Percentiles rank a stretch among this genome's conserved stretches.
Conservation (phyloP, 257 asterid species). For the Datura wrightii region DNA sequence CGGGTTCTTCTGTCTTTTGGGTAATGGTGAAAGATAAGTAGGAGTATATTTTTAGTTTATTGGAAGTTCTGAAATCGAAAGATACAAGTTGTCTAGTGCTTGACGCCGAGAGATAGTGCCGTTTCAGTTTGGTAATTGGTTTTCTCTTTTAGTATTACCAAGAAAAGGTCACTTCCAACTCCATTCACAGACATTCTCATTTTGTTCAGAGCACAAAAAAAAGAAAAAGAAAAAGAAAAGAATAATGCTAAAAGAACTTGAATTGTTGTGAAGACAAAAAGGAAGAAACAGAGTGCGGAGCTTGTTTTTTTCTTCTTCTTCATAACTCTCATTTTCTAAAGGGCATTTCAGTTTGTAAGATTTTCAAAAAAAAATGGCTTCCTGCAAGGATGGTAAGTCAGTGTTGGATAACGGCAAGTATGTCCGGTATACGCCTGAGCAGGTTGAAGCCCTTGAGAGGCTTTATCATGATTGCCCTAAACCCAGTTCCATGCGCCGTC, state of each 20-base stretch:
- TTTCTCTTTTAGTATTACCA: constrained; percentile 35
- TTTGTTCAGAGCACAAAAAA: constrained; percentile 18
- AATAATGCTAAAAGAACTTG: constrained; percentile 24
- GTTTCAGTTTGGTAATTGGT: constrained; percentile 37
- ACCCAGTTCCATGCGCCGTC: constrained; percentile 87
- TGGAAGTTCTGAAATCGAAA: constrained; percentile 33
- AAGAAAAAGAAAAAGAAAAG: neutral
- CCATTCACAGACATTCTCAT: constrained; percentile 30
- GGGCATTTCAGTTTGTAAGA: neutral
- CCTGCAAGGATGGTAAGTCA: constrained; percentile 73
- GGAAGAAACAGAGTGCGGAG: neutral
- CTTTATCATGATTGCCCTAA: constrained; percentile 90
- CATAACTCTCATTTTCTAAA: neutral
- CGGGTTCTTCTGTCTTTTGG: neutral
- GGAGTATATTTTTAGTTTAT: constrained; percentile 17
- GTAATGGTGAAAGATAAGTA: constrained; percentile 27
- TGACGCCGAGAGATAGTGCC: constrained; percentile 39
- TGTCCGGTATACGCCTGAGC: constrained; percentile 88
- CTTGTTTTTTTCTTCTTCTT: neutral
- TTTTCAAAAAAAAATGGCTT: constrained; percentile 49
- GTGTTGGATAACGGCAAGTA: constrained; percentile 75
- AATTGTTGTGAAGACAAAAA: neutral
- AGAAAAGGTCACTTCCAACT: constrained; percentile 17
- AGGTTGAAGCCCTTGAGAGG: constrained; percentile 94
- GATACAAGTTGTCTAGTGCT: constrained; percentile 42